phyloP scores from a whole-genome alignment of 208 protist species.

The Angomonas ambiguus region DNA sequence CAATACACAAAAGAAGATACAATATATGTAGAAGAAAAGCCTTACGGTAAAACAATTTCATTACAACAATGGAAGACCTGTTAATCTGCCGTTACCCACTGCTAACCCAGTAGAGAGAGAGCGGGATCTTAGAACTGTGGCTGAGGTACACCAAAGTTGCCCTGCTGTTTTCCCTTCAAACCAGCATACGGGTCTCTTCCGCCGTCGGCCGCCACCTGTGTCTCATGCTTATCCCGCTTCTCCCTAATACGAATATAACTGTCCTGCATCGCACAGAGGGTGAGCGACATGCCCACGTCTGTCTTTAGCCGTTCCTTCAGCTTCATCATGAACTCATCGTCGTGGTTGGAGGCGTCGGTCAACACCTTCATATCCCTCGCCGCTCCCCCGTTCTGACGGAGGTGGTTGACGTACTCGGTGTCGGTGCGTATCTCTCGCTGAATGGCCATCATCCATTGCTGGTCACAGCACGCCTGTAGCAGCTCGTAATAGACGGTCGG shows the following conservation, averaged over 20 bases:
- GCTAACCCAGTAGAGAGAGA: too few relatives aligned
- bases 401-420: conserved; percentile 67
- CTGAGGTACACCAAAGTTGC: conserved; percentile 46
- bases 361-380: conserved; percentile 57
- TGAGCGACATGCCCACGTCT: conserved; percentile 69
- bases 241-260: conserved; percentile 77
- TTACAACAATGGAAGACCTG: too few relatives aligned
- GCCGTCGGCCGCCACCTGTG: conserved; percentile 72
- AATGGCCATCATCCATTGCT: conserved; percentile 81
- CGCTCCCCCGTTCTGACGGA: conserved; percentile 65
- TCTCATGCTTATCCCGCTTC: conserved; percentile 77
- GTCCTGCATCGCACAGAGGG: conserved; percentile 80
- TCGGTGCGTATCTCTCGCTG: conserved; percentile 71
- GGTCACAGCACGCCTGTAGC: conserved; percentile 81
- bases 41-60: too few relatives aligned
- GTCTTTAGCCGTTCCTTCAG: conserved; percentile 64
- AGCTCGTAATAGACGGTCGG: conserved; percentile 78
- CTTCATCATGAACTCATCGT: conserved; percentile 83
- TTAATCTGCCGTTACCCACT: too few relatives aligned
- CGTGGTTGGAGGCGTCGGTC: conserved; percentile 53
- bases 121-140: conserved; percentile 40
- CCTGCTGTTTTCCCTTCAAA: conserved; percentile 52
- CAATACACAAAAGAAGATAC: too few relatives aligned
- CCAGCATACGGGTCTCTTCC: conserved; percentile 64
- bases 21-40: too few relatives aligned